Evolutionary conservation across 208 protist genomes (phyloP).

Genomic region (Trypanosoma caninum): DNA sequence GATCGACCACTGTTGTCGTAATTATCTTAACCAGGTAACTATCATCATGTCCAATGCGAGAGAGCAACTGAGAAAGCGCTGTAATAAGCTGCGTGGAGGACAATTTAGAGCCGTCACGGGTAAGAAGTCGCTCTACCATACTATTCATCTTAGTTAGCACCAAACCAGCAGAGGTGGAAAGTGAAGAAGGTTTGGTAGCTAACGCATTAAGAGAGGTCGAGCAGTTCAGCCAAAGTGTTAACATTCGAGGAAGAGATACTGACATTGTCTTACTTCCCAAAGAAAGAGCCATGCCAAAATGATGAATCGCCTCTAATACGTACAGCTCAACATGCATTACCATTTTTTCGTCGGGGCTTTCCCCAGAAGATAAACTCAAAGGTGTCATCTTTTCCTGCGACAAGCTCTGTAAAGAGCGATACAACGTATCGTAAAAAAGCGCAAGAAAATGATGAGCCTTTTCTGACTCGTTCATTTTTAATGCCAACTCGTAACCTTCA

Average conservation of each 20-base stretch:
- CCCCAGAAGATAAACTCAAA: not conserved
- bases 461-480: slow-evolving; percentile 74
- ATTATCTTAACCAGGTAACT: slow-evolving; percentile 48
- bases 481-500: slow-evolving; percentile 64
- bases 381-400: not conserved
- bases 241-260: slow-evolving; percentile 92
- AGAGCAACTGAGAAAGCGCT: slow-evolving; percentile 87
- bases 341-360: slow-evolving; percentile 21
- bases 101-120: slow-evolving; percentile 30
- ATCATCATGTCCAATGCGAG: slow-evolving; percentile 79
- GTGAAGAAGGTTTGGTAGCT: slow-evolving; percentile 15
- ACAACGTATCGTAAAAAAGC: slow-evolving; percentile 92
- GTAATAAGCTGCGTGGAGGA: slow-evolving; percentile 57
- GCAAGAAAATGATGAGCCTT: slow-evolving; percentile 90
- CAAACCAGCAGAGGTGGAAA: slow-evolving; percentile 17
- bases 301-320: slow-evolving; percentile 51
- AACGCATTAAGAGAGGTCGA: slow-evolving; percentile 29
- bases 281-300: slow-evolving; percentile 86
- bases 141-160: slow-evolving; percentile 26
- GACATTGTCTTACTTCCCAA: slow-evolving; percentile 84
- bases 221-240: slow-evolving; percentile 94
- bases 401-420: slow-evolving; percentile 23
- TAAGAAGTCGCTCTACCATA: slow-evolving; percentile 24
- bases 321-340: slow-evolving; percentile 39
- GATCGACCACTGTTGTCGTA: slow-evolving; percentile 45